Evolutionary conservation across 2,329 filamentous ascomycete species (phyloP), one percentile per base, ranked within the genome.

Genomic region (Thielaviopsis populi): DNA sequence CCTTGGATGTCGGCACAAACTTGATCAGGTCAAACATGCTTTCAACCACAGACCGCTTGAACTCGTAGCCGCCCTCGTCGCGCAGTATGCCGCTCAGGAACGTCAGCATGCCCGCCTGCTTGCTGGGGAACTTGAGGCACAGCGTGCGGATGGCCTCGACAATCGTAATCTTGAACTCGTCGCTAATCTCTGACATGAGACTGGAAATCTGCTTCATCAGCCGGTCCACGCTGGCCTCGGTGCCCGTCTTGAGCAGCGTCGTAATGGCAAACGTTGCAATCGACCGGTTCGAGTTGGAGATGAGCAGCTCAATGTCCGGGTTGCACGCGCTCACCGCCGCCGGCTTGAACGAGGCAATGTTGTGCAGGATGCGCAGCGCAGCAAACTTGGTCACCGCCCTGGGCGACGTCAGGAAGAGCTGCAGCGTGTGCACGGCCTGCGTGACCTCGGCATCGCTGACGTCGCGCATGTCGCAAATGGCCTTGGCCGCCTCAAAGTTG

Each of bases 101-200:
- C 61, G 89, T 85, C 62, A 99, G 85, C 91, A 99, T 97, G 67
- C 91, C 91, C 58, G 92, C 92, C 76, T 99, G 94, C 78, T 99
- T 99, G 77, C 84, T 91, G 41, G 94, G 94, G 78, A 99, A 99
- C 77, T 99, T 99, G 69, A 99, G 80, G 74, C 92, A 97, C 48
- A 99, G 78, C 2, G 94, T 97, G 67, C 94, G 88, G 72, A 99
- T 96, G 50, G 94, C 94, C 75, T 99, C 94, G 53, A 99, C 92
- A 71, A 99, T 96, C n/a, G 94, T 99, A 69, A 99, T 96, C 80
- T 97, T 99, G 81, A 99, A 99, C 75, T 99, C 94, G 72, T 99
- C 94, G 6, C 92, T 96, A 69, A 97, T 97, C 75, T 97, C 94
- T 3, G 91, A 89, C 94, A 99, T 97, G 78, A 99, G 96, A 46